These are phyloP conservation scores for Ilex aquifolium DNA, from an alignment of 257 asterid species.

Conservation along the genomic window DNA sequence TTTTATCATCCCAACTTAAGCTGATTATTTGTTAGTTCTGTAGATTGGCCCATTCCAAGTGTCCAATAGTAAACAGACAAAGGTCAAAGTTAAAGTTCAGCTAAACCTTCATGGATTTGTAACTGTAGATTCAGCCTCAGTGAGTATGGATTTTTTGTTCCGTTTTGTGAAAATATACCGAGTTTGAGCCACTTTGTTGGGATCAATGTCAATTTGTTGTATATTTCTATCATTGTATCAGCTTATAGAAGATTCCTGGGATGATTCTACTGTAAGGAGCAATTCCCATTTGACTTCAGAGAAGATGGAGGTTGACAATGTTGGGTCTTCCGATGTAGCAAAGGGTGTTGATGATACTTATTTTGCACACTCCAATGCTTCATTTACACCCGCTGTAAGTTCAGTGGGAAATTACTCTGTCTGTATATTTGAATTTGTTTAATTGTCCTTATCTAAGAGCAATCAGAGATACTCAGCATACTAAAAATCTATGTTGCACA, in stretches of 20 bases:
- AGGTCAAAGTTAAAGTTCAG: constrained; percentile 65
- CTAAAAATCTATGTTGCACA: too few relatives aligned
- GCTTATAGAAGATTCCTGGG: constrained; percentile 54
- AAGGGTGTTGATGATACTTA: constrained; percentile 32
- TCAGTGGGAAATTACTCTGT: constrained; percentile 5
- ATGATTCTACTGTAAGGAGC: constrained; percentile 34
- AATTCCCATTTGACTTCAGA: constrained; percentile 34
- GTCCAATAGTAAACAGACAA: constrained; percentile 38
- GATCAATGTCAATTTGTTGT: background rate
- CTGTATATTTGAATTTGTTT: too few relatives aligned
- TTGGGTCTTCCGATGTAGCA: constrained; percentile 28
- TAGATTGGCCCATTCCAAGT: constrained; percentile 87
- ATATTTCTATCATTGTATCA: constrained; percentile 29
- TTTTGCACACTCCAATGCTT: constrained; percentile 9
- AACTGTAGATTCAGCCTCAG: constrained; percentile 65
- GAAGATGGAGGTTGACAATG: constrained; percentile 38
- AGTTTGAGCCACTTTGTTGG: constrained; percentile 2
- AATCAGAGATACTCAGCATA: too few relatives aligned
- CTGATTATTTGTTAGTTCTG: constrained; percentile 9
- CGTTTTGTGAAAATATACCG: constrained; percentile 8
- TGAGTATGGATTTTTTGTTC: constrained; percentile 31
- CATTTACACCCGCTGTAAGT: constrained; percentile 16
- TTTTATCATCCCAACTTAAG: background rate
- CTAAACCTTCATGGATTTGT: constrained; percentile 82
- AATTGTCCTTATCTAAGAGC: too few relatives aligned